phyloP scores from a whole-genome alignment of 257 asterid genomes.

The Fraxinus anomala region DNA sequence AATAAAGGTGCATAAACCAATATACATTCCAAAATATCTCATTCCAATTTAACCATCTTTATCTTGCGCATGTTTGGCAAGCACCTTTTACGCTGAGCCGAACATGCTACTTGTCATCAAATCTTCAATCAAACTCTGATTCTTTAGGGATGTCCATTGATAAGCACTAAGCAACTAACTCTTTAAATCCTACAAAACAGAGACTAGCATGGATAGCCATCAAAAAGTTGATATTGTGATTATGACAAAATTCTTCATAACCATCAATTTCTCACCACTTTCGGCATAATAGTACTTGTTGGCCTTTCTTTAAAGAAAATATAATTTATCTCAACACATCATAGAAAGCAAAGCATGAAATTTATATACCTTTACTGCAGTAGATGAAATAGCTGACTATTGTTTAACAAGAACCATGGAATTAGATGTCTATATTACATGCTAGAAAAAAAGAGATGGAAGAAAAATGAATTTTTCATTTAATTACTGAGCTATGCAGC shows the following conservation, averaged over 20 bases:
- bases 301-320: not conserved
- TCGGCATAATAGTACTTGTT: not conserved
- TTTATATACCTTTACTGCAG: not conserved
- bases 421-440: not conserved
- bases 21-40: too few species aligned
- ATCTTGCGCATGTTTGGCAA: too few species aligned
- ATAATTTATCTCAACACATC: not conserved
- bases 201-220: not conserved
- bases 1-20: not conserved
- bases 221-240: not conserved
- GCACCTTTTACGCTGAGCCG: too few species aligned
- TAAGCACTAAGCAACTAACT: not conserved
- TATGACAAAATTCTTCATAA: not conserved
- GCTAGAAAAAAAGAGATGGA: too few species aligned
- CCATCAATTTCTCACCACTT: not conserved
- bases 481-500: too few species aligned
- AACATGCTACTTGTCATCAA: not conserved
- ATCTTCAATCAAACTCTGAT: not conserved
- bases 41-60: not conserved
- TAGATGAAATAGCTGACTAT: not conserved
- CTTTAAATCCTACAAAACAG: not conserved
- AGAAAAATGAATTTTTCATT: too few species aligned
- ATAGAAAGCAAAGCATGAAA: not conserved
- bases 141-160: not conserved
- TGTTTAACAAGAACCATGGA: not conserved